These are phyloP conservation scores for Prunus padus DNA, from an alignment of 306 rosid genomes.

Conservation along the genomic window DNA sequence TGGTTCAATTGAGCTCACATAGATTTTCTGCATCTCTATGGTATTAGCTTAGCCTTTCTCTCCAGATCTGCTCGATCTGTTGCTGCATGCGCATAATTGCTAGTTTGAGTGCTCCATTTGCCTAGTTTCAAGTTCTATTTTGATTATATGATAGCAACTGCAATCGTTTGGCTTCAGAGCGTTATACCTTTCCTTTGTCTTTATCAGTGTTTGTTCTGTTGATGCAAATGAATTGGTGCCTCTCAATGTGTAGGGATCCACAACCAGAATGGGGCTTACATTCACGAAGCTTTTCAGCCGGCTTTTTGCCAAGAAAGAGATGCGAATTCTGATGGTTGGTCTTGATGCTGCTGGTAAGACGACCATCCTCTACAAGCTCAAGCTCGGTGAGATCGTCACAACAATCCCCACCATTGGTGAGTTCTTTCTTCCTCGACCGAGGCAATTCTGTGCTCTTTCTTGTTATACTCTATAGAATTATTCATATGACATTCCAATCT, in stretches of 20 bases:
- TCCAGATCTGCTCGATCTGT: slow-evolving; percentile 45
- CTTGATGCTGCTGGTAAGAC: slow-evolving; percentile 99
- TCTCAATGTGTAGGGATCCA: slow-evolving; percentile 42
- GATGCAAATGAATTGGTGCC: slow-evolving; percentile 6
- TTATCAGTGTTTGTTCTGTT: background rate
- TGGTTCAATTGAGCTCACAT: slow-evolving; percentile 23
- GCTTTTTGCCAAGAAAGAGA: slow-evolving; percentile 98
- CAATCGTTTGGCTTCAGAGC: background rate
- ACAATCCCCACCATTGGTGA: slow-evolving; percentile 98
- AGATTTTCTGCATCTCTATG: slow-evolving; percentile 17
- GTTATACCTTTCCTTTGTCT: background rate
- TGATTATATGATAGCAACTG: background rate
- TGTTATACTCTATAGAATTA: background rate
- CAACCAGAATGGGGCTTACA: slow-evolving; percentile 83
- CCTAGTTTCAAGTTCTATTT: background rate
- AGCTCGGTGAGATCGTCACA: slow-evolving; percentile 99
- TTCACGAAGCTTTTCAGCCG: slow-evolving; percentile 98
- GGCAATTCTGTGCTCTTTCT: background rate
- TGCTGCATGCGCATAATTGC: background rate
- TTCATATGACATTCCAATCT: background rate
- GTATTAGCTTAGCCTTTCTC: background rate
- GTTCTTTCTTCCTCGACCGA: slow-evolving; percentile 16
- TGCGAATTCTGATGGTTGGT: slow-evolving; percentile 99
- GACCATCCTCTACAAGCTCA: slow-evolving; percentile 98
- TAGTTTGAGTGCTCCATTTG: background rate